Base-by-base conservation (phyloP, 108 stramenopile genomes). In the Cyclotella sp. region DNA sequence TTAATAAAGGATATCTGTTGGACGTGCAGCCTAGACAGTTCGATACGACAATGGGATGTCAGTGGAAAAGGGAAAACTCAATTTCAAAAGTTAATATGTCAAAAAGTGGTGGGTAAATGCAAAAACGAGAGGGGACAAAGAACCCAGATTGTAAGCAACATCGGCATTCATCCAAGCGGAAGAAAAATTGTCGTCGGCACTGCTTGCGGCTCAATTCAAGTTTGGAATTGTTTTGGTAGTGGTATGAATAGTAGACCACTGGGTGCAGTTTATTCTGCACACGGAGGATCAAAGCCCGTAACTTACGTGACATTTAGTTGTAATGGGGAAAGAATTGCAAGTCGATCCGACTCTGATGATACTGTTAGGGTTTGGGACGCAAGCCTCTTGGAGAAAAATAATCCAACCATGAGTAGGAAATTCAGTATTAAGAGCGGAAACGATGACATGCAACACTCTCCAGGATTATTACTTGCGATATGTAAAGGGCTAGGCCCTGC, bases 11-110 rank as follows among this genome's bases (percentile, higher is more conserved):
- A 92, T 54, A 78, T 85, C 29, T 91, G 92, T 44, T 77, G 89
- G 70, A 93, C 94, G 9, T 84, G 89, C 21, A 84, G 93, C 19
- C 53, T 88, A 41, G 97, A 97, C 86, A 95, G 97, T 57, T 86
- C 84, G 22, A 86, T 89, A 19, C 72, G 95, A 58, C 61, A 93
- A 19, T 97, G 97, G 97, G 91, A 97, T 79, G 43, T 97, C 13
- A 82, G 87, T 60, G 88, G 86, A 16, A 81, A 72, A 44, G 92
- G 92, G 15, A 93, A 92, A 70, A 84, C 88, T 11, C 73, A 87
- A 58, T 95, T 96, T 78, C 75, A 87, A 21, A 95, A 88, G 76
- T 84, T 97, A 19, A 75, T 87, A 12, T 93, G 94, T 64, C 80
- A 87, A 54, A 88, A 90, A 75, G 82, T 85, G 24, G 79, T 96